These are phyloP conservation scores for Neurospora intermedia DNA, from an alignment of 495 filamentous ascomycete species.

Conservation along the genomic window DNA sequence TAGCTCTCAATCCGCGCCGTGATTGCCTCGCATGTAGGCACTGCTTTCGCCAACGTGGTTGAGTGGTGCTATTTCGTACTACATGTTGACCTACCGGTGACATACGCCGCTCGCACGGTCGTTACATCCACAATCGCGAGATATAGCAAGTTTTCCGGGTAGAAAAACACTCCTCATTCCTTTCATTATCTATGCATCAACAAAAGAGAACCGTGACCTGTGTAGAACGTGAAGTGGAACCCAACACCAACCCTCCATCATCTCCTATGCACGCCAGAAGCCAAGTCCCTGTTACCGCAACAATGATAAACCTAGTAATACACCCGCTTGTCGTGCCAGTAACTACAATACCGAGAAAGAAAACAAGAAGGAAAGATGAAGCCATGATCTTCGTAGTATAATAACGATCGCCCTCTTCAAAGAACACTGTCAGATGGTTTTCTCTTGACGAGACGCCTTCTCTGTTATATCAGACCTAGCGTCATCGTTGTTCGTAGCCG, in stretches of 20 bases:
- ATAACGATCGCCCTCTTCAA: background rate
- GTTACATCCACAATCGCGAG: background rate
- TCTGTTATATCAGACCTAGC: constrained; percentile 5
- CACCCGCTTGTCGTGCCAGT: background rate
- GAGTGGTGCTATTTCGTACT: background rate
- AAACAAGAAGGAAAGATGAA: background rate
- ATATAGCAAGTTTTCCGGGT: background rate
- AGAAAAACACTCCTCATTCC: background rate
- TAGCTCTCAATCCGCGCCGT: background rate
- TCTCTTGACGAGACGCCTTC: background rate
- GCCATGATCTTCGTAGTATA: background rate
- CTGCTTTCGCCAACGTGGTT: background rate
- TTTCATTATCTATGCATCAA: background rate
- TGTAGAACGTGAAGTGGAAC: background rate
- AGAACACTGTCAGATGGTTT: background rate
- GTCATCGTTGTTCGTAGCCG: background rate
- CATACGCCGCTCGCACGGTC: background rate
- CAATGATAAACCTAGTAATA: background rate
- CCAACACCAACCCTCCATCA: background rate
- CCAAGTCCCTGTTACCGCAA: background rate
- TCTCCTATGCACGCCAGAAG: background rate
- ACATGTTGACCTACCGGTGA: background rate
- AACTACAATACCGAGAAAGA: background rate
- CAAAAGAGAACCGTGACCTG: background rate
- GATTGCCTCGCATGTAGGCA: background rate